Base-by-base conservation (phyloP, 2,329 filamentous ascomycete species). In the Calonectria henricotiae region DNA sequence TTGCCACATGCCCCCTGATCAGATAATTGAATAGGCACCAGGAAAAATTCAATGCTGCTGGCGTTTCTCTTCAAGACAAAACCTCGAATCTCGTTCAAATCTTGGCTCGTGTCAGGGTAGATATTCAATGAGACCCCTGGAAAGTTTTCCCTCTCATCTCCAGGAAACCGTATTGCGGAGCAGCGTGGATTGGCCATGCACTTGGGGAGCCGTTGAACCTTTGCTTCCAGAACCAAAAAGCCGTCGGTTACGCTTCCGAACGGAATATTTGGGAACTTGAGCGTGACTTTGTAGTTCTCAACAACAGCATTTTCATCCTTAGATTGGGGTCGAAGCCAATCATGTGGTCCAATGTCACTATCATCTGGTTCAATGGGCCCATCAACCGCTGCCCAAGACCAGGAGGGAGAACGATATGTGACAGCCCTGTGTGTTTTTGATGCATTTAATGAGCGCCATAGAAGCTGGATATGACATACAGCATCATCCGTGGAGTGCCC, bases 321-420 rank as follows among this genome's bases (percentile, higher is more conserved):
- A 30, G 4, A 4, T 30, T 1, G 17, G 39, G 13, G 17, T 41
- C 9, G 35, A 37, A 13, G 3, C 35, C 35, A 13, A 11, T 9
- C 9, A 37, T 7, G 3, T 49, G 25, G 44, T 15, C 27, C 6
- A 12, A 67, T 23, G 2, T n/a, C n/a, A n/a, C n/a, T n/a, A n/a
- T n/a, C n/a, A n/a, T n/a, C n/a, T n/a, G n/a, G 44, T 15, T 39
- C 6, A 12, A 67, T 23, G 2, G 7, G 41, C 15, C 64, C 64
- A 15, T 67, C 64, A 1, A 67, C 13, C 0, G 64, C 30, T 12
- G 54, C 64, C 64, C 64, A 67, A 2, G 64, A 67, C 64, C 64
- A 67, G 1, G 64, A 67, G 2, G 64, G 64, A 51, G 54, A 35
- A 37, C 64, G 41, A 17, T 60, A 67, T 17, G 0, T 20, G 11